Conservation (phyloP, 257 asterid genomes). For the Mentha longifolia region DNA sequence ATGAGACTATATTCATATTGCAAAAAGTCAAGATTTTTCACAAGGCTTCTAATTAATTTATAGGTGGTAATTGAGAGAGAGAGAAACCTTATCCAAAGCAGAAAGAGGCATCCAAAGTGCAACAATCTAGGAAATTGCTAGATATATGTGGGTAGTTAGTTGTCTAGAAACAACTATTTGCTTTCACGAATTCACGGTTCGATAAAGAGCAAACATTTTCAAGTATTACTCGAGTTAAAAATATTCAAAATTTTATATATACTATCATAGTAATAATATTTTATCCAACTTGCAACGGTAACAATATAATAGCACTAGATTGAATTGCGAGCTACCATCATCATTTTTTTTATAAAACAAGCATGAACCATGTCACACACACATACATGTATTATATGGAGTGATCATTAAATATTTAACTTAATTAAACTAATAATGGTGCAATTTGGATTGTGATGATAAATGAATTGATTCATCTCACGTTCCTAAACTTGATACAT, state of each 20-base stretch:
- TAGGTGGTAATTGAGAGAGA: background rate
- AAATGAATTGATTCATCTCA: no score
- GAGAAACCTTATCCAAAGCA: slow-evolving; percentile 8
- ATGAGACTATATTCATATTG: background rate
- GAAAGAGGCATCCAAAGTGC: slow-evolving; percentile 10
- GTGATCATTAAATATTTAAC: no score
- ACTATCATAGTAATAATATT: background rate
- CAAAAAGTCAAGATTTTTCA: background rate
- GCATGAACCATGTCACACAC: background rate
- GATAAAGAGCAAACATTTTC: background rate
- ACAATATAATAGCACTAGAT: background rate
- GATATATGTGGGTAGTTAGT: background rate
- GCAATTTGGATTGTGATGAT: no score
- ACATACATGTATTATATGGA: no score
- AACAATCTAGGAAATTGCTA: background rate
- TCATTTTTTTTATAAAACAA: background rate
- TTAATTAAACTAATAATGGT: no score
- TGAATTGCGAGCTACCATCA: background rate
- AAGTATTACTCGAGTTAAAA: background rate
- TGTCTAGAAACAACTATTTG: background rate
- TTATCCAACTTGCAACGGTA: background rate
- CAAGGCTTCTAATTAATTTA: background rate
- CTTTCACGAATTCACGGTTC: background rate
- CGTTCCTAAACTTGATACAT: no score
- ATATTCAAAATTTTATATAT: no score